Conservation (phyloP, 1,284 basidiomycete genomes). For the Malassezia slooffiae region DNA sequence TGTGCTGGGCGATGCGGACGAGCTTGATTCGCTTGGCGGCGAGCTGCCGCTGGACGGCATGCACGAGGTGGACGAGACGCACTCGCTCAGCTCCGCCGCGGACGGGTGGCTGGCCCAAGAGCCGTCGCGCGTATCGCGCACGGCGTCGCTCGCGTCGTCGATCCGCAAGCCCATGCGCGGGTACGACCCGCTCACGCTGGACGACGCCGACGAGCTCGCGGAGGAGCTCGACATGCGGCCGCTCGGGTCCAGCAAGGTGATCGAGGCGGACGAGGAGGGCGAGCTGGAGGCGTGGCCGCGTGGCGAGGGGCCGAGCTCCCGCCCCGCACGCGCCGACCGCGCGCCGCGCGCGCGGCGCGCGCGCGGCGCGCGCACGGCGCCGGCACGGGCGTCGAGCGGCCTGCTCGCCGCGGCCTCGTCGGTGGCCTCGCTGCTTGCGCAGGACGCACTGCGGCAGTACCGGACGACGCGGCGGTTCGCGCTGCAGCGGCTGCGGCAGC, state of each 20-base stretch:
- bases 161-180: conserved; percentile 13
- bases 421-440: conserved; percentile 6
- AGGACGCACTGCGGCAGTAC: conserved; percentile 10
- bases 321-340: conserved; percentile 5
- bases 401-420: conserved; percentile 13
- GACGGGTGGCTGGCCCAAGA: conserved; percentile 12
- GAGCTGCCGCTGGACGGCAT: conserved; percentile 16
- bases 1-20: conserved; percentile 34
- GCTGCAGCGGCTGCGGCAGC: conserved; percentile 22
- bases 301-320: conserved; percentile 7
- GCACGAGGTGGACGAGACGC: conserved; percentile 19
- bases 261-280: conserved; percentile 42
- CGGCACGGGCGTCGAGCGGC: neutral
- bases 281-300: conserved; percentile 15
- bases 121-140: conserved; percentile 21
- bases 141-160: conserved; percentile 24
- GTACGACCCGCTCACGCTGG: conserved; percentile 7
- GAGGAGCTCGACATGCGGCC: conserved; percentile 9
- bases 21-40: conserved; percentile 38
- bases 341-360: conserved; percentile 8
- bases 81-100: conserved; percentile 7
- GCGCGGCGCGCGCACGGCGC: neutral
- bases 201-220: conserved; percentile 2
- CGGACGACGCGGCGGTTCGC: conserved; percentile 15
- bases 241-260: conserved; percentile 27